A percentile compares a stretch with the other conserved stretches of the same genome.
Conservation (phyloP, 176 grass and related monocot genomes). For the Hordeum marinum region DNA sequence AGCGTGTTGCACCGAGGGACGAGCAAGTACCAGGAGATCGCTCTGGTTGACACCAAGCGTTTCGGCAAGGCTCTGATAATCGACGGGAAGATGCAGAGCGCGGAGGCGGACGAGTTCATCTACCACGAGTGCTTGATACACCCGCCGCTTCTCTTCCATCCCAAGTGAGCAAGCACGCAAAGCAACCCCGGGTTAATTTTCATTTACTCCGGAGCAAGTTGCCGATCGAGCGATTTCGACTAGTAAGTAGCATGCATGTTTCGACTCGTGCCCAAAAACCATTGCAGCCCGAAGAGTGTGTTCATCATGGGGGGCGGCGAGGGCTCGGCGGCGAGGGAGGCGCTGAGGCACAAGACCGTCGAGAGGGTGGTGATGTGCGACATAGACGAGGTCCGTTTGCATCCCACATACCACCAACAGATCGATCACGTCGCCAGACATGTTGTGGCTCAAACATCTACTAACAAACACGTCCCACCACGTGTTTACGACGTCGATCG, state of each 20-base stretch:
- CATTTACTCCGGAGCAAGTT: not conserved
- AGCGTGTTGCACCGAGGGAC: conserved; percentile 65
- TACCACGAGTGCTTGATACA: conserved; percentile 77
- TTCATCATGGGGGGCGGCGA: conserved; percentile 83
- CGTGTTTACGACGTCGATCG: not conserved
- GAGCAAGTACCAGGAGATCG: conserved; percentile 72
- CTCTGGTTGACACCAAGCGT: conserved; percentile 72
- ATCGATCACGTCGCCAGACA: too few relatives aligned
- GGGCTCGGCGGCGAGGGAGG: conserved; percentile 81
- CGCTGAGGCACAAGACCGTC: conserved; percentile 43
- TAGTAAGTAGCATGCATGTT: too few relatives aligned
- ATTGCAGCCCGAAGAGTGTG: conserved; percentile 52
- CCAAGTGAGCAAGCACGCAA: conserved; percentile 30
- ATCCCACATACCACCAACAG: not conserved
- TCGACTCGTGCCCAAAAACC: too few relatives aligned
- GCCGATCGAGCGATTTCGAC: too few relatives aligned
- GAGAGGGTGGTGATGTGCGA: conserved; percentile 63
- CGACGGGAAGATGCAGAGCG: conserved; percentile 84
- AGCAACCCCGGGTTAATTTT: not conserved
- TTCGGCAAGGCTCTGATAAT: conserved; percentile 83
- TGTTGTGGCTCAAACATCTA: not conserved
- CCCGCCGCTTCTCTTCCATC: conserved; percentile 61
- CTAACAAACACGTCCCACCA: not conserved
- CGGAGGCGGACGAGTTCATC: conserved; percentile 79
- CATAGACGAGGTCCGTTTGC: conserved; percentile 47